Conservation (phyloP, 208 protist species). For the Herpetomonas tarakana region DNA sequence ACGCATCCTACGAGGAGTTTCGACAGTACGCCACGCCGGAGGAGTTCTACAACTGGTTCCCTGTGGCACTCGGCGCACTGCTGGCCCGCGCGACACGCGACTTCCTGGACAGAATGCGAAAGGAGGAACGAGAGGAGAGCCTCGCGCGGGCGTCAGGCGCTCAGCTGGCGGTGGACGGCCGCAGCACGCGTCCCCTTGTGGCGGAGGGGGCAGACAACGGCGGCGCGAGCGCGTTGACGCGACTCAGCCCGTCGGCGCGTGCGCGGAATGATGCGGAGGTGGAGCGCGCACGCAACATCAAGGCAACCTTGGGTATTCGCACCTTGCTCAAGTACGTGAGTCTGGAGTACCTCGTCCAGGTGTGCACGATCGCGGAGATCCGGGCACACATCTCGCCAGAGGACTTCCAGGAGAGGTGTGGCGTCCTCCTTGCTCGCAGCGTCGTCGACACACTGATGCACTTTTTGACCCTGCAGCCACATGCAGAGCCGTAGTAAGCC, state of each 20-base stretch:
- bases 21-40: conserved; percentile 36
- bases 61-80: conserved; percentile 37
- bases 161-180: neutral
- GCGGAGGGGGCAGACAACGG: too few species aligned
- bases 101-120: neutral
- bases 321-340: conserved; percentile 53
- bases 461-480: neutral
- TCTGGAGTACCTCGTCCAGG: conserved; percentile 33
- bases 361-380: conserved; percentile 59
- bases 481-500: neutral
- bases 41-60: conserved; percentile 57
- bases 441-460: neutral
- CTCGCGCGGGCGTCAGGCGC: neutral
- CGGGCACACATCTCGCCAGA: conserved; percentile 20
- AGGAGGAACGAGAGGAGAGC: neutral
- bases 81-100: conserved; percentile 23
- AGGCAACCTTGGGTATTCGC: conserved; percentile 43
- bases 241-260: neutral
- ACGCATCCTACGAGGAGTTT: conserved; percentile 40
- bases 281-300: conserved; percentile 53
- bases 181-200: too few species aligned
- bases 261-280: conserved; percentile 1
- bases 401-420: conserved; percentile 28
- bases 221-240: neutral
- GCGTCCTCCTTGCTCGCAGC: neutral